A percentile compares a stretch with the other conserved stretches of the same genome.
Evolutionary conservation across 148 eudicot genomes (phyloP).

Genomic region (Chenopodium suecicum): DNA sequence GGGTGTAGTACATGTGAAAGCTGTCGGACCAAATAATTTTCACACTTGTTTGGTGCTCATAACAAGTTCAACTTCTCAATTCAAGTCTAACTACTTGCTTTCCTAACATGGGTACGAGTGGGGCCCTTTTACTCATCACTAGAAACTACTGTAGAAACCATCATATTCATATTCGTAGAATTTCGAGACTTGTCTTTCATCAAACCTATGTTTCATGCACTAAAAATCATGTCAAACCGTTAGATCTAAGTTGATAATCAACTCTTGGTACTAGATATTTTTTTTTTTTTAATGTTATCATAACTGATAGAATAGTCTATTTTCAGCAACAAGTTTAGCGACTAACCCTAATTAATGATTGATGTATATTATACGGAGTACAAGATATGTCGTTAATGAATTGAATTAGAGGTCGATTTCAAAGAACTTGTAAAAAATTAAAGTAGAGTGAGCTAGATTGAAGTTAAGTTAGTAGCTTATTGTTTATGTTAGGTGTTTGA

Average conservation of each 20-base stretch:
- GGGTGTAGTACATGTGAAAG: conserved; percentile 10
- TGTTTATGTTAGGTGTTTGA: no score
- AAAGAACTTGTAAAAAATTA: no score
- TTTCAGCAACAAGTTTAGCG: not conserved
- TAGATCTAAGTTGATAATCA: not conserved
- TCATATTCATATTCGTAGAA: no score
- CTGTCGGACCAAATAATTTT: not conserved
- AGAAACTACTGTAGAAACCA: not conserved
- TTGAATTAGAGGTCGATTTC: no score
- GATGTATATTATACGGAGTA: no score
- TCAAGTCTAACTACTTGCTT: not conserved
- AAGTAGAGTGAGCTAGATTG: no score
- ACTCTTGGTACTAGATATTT: not conserved
- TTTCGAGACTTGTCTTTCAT: not conserved
- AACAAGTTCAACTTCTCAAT: not conserved
- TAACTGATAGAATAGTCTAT: not conserved
- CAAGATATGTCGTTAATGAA: no score
- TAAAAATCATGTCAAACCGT: not conserved
- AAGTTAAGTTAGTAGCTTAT: no score
- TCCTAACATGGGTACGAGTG: not conserved
- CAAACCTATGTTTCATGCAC: not conserved
- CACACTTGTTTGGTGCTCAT: conserved; percentile 12
- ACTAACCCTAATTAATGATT: not conserved
- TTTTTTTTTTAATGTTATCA: no score
- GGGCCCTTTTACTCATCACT: not conserved